phyloP scores from a whole-genome alignment of 148 eudicot genomes.

The Rhododendron simsii region DNA sequence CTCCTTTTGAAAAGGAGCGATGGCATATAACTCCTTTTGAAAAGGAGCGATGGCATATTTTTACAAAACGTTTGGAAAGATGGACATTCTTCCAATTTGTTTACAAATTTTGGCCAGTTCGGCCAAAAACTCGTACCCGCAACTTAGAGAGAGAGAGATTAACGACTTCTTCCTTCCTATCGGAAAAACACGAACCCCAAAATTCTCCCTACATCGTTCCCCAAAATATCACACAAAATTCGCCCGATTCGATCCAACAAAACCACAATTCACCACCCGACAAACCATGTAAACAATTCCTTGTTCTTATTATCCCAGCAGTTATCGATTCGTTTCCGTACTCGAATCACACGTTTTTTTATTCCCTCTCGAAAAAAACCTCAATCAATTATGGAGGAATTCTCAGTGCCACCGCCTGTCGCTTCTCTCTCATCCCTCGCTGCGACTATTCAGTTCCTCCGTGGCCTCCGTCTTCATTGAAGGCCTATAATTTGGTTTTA shows the following conservation, averaged over 20 bases:
- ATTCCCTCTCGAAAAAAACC: background rate
- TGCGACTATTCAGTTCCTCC: background rate
- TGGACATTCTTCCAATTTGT: too few species aligned
- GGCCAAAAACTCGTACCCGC: too few species aligned
- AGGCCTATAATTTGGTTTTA: background rate
- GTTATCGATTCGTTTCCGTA: background rate
- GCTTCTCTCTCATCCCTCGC: background rate
- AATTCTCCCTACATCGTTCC: background rate
- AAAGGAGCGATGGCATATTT: too few species aligned
- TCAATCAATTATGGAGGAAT: background rate
- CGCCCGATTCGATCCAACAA: background rate
- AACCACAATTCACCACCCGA: background rate
- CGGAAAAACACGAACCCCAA: background rate
- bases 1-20: too few species aligned
- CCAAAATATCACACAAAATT: background rate
- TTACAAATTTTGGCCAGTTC: too few species aligned
- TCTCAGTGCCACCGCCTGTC: background rate
- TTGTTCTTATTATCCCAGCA: background rate
- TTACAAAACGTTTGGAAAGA: too few species aligned
- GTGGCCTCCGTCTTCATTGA: background rate
- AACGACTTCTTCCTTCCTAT: background rate
- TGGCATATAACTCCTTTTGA: too few species aligned
- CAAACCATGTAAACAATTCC: background rate
- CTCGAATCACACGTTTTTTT: background rate
- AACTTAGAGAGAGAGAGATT: background rate